A percentile compares a stretch with the other conserved stretches of the same genome.
Evolutionary conservation across 371 early-diverging fungal species (phyloP).

Genomic region (Mortierella sp.): DNA sequence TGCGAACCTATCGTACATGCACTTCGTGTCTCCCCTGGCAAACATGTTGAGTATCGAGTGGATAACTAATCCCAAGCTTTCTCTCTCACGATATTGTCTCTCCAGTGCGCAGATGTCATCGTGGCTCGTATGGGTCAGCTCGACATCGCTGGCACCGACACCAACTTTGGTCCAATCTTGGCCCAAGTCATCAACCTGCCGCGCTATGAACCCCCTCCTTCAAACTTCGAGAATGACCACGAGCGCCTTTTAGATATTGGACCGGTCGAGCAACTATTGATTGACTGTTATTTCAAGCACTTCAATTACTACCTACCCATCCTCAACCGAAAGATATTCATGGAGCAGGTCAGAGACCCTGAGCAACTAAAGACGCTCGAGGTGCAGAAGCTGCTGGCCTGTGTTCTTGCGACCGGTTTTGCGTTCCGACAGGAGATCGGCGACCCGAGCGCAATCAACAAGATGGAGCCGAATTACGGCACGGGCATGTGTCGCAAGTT

Average conservation of each 20-base stretch:
- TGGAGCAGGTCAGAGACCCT: conserved; percentile 23
- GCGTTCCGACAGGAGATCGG: conserved; percentile 44
- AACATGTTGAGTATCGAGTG: not conserved
- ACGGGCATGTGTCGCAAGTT: conserved; percentile 38
- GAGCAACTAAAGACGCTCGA: conserved; percentile 12
- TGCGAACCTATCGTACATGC: not conserved
- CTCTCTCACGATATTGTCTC: not conserved
- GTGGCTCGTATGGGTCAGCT: conserved; percentile 38
- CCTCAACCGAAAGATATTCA: conserved; percentile 35
- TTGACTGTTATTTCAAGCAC: conserved; percentile 50
- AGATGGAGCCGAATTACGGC: conserved; percentile 48
- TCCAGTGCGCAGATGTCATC: conserved; percentile 42
- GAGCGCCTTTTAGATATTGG: conserved; percentile 22
- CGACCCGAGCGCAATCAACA: conserved; percentile 17
- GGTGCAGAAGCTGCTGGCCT: conserved; percentile 42
- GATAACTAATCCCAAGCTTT: not conserved
- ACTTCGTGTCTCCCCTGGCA: no score
- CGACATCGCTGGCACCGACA: conserved; percentile 42
- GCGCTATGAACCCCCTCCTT: conserved; percentile 38
- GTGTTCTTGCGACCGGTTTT: conserved; percentile 49
- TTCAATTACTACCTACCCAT: conserved; percentile 52
- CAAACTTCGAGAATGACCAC: conserved; percentile 35
- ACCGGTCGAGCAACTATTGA: conserved; percentile 24
- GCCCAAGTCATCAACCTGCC: conserved; percentile 51
- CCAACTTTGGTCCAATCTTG: conserved; percentile 48